phyloP scores from a whole-genome alignment of 306 rosid species.

The Morella rubra region DNA sequence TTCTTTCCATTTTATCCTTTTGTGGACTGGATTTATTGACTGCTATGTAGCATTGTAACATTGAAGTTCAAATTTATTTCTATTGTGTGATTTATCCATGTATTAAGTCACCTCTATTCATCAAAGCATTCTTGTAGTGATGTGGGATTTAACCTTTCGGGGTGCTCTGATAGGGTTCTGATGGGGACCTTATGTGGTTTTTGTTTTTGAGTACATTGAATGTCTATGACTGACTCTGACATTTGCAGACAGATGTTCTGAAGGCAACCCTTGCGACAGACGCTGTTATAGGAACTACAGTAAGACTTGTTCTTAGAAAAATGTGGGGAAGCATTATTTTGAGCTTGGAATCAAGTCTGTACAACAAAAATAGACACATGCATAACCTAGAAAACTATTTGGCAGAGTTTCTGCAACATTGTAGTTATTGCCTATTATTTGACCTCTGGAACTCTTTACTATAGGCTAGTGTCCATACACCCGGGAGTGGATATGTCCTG shows the following conservation, averaged over 20 bases:
- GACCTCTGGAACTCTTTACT: constrained; percentile 14
- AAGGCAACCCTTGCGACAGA: constrained; percentile 94
- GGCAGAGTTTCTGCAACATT: background rate
- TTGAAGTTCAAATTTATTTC: background rate
- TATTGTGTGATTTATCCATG: background rate
- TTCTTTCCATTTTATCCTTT: constrained; percentile 18
- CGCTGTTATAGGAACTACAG: constrained; percentile 86
- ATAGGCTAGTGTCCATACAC: constrained; percentile 79
- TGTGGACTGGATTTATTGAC: background rate
- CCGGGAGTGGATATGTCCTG: constrained; percentile 97
- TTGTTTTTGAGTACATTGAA: background rate
- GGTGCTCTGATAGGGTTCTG: background rate
- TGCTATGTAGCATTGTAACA: background rate
- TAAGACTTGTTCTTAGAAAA: constrained; percentile 40
- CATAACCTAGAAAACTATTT: background rate
- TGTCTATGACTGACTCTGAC: constrained; percentile 24
- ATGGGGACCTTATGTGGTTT: constrained; percentile 4
- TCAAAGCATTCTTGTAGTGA: background rate
- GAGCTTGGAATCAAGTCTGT: background rate
- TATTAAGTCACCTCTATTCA: constrained; percentile 4
- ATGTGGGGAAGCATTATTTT: constrained; percentile 1
- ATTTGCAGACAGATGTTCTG: constrained; percentile 73
- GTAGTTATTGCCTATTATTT: constrained; percentile 4
- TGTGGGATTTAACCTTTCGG: constrained; percentile 5
- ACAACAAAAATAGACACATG: background rate